Evolutionary conservation across 495 filamentous ascomycete genomes (phyloP).

Genomic region (Penicillium mononematosum): DNA sequence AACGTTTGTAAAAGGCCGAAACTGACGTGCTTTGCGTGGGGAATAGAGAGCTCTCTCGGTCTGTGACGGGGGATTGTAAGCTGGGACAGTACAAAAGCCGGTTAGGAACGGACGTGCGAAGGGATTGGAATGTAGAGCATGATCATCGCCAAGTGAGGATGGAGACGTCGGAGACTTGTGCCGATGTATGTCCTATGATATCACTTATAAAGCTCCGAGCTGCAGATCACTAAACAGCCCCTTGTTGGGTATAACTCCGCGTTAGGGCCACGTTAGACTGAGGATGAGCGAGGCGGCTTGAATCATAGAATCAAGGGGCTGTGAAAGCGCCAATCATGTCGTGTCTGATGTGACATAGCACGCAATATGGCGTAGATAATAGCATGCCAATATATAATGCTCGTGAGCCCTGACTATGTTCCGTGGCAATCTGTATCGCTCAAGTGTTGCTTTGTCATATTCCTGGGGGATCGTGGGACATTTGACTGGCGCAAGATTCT

Average conservation of each 20-base stretch:
- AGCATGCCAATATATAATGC: not conserved
- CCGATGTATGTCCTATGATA: constrained; percentile 10
- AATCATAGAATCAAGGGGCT: constrained; percentile 3
- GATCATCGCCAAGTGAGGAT: constrained; percentile 4
- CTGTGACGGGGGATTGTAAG: constrained; percentile 11
- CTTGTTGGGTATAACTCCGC: constrained; percentile 1
- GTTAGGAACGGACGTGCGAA: constrained; percentile 12
- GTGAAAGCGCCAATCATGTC: not conserved
- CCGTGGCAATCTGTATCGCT: no score
- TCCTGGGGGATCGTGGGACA: not conserved
- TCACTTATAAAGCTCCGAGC: constrained; percentile 8
- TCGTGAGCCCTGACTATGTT: not conserved
- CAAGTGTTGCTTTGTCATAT: not conserved
- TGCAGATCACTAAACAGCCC: not conserved
- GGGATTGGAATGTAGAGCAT: constrained; percentile 15
- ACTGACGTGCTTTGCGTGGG: constrained; percentile 11
- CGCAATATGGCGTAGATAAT: not conserved
- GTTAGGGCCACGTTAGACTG: constrained; percentile 6
- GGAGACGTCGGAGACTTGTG: constrained; percentile 5
- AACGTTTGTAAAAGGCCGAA: constrained; percentile 4
- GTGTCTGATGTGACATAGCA: constrained; percentile 8
- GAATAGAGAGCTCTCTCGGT: constrained; percentile 8
- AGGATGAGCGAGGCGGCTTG: not conserved
- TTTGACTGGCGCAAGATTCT: not conserved
- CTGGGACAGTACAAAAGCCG: not conserved